Evolutionary conservation across 257 asterid genomes (phyloP).

Genomic region (Solanum habrochaites): DNA sequence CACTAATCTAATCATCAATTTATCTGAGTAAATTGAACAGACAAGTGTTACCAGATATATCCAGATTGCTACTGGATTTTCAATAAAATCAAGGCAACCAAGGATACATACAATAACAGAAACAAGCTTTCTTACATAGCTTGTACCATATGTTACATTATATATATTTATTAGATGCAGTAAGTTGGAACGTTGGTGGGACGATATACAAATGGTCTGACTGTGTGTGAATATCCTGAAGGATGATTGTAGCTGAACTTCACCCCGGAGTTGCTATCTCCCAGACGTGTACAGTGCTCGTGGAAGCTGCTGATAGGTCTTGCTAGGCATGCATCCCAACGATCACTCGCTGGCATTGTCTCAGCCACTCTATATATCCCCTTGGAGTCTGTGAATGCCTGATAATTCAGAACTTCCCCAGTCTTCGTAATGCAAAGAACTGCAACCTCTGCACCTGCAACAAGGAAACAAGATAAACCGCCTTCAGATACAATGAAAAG

Average conservation of each 20-base stretch:
- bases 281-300: slow-evolving; percentile 50
- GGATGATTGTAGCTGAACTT: slow-evolving; percentile 68
- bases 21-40: neutral
- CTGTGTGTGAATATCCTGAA: slow-evolving; percentile 68
- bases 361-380: slow-evolving; percentile 83
- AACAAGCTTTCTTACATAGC: neutral
- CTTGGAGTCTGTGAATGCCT: slow-evolving; percentile 69
- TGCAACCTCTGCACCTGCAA: slow-evolving; percentile 91
- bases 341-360: slow-evolving; percentile 90
- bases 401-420: slow-evolving; percentile 84
- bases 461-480: neutral
- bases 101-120: neutral
- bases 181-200: slow-evolving; percentile 53
- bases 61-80: neutral
- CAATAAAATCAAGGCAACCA: neutral
- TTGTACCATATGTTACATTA: neutral
- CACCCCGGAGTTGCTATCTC: slow-evolving; percentile 48
- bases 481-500: neutral
- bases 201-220: slow-evolving; percentile 71
- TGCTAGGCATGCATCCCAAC: slow-evolving; percentile 88
- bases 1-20: neutral
- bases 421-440: slow-evolving; percentile 95
- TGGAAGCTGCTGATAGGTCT: slow-evolving; percentile 90
- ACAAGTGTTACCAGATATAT: neutral
- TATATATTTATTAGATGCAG: slow-evolving; percentile 27